These are phyloP conservation scores for Russula vinacea DNA, from an alignment of 768 basidiomycete genomes.

Conservation along the genomic window DNA sequence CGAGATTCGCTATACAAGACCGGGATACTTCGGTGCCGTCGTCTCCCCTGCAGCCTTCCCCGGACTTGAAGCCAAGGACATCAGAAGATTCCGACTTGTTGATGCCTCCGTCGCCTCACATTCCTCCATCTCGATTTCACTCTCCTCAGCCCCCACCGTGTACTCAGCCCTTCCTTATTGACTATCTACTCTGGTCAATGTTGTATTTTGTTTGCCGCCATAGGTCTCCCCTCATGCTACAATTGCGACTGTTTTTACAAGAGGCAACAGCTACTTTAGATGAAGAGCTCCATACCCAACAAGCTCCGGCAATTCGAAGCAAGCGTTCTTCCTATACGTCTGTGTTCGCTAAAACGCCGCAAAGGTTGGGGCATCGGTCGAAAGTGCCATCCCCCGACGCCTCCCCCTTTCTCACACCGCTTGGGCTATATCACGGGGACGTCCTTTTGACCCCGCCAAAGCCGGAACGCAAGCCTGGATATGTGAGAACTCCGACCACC, in stretches of 20 bases:
- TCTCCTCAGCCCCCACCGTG: slow-evolving; percentile 34
- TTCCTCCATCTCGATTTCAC: slow-evolving; percentile 31
- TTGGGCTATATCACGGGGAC: slow-evolving; percentile 27
- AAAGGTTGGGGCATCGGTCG: slow-evolving; percentile 41
- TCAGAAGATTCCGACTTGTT: slow-evolving; percentile 17
- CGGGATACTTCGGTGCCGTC: slow-evolving; percentile 46
- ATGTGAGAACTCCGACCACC: slow-evolving; percentile 40
- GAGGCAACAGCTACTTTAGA: slow-evolving; percentile 59
- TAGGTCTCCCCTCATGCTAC: slow-evolving; percentile 59
- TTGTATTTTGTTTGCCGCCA: slow-evolving; percentile 62
- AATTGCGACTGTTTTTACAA: slow-evolving; percentile 62
- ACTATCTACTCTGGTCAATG: slow-evolving; percentile 71
- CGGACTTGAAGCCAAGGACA: slow-evolving; percentile 9
- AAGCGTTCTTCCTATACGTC: slow-evolving; percentile 46
- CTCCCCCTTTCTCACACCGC: slow-evolving; percentile 40
- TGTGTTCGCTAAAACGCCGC: slow-evolving; percentile 55
- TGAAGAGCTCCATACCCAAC: slow-evolving; percentile 45
- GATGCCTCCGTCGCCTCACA: slow-evolving; percentile 34
- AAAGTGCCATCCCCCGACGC: slow-evolving; percentile 45
- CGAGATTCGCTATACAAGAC: slow-evolving; percentile 51
- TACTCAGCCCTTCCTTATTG: slow-evolving; percentile 53
- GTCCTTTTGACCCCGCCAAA: slow-evolving; percentile 22
- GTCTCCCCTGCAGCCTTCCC: slow-evolving; percentile 54
- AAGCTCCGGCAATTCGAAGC: slow-evolving; percentile 31
- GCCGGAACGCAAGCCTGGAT: slow-evolving; percentile 41